Evolutionary conservation across 768 basidiomycete species (phyloP).

Genomic region (Kwoniella pini): DNA sequence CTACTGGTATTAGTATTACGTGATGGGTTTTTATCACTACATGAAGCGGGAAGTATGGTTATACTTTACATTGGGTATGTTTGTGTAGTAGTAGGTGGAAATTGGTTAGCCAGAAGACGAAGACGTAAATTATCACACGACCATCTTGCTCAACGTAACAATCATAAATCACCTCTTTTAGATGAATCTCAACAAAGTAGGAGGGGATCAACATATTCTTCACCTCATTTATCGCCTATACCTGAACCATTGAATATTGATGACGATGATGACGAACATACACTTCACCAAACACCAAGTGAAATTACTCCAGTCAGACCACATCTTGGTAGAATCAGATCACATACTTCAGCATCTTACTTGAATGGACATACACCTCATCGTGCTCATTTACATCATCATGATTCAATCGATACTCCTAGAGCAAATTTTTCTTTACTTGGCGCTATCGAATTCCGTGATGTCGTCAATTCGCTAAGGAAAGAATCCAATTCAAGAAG

Average conservation of each 20-base stretch:
- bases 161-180: constrained; percentile 44
- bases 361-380: not conserved
- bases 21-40: constrained; percentile 69
- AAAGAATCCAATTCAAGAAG: constrained; percentile 60
- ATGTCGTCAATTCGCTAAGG: constrained; percentile 79
- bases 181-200: constrained; percentile 55
- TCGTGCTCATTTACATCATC: constrained; percentile 6
- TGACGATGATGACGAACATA: not conserved
- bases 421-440: constrained; percentile 67
- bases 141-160: constrained; percentile 23
- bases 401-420: constrained; percentile 37
- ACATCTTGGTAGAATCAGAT: constrained; percentile 9
- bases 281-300: not conserved
- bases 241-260: not conserved
- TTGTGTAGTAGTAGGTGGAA: constrained; percentile 68
- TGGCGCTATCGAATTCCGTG: constrained; percentile 92
- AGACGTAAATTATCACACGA: constrained; percentile 56
- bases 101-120: constrained; percentile 69
- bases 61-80: constrained; percentile 77
- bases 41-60: constrained; percentile 75
- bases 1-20: constrained; percentile 73
- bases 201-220: constrained; percentile 56
- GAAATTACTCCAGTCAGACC: constrained; percentile 15
- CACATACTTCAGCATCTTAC: constrained; percentile 15
- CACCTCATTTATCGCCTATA: constrained; percentile 7